phyloP scores from a whole-genome alignment of 2,329 filamentous ascomycete species.

The Aureobasidium namibiae region DNA sequence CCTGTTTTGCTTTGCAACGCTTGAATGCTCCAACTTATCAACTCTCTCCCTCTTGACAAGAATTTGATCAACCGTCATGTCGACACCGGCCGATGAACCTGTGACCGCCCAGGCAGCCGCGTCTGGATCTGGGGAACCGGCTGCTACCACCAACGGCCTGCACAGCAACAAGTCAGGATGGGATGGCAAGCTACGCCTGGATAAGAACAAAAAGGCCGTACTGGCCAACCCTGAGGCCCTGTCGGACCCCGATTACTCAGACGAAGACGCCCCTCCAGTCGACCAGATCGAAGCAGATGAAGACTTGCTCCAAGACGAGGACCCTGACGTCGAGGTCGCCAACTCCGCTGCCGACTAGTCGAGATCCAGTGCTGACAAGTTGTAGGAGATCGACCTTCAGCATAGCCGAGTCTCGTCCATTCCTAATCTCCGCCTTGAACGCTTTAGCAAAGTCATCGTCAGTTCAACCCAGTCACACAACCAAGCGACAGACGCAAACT shows the following conservation, averaged over 20 bases:
- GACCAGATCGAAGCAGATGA: slow-evolving; percentile 77
- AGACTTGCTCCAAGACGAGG: slow-evolving; percentile 54
- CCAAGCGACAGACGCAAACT: neutral
- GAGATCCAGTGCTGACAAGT: slow-evolving; percentile 22
- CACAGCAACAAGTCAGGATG: slow-evolving; percentile 46
- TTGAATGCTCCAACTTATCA: neutral
- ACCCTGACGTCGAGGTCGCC: slow-evolving; percentile 44
- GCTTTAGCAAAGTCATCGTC: slow-evolving; percentile 55
- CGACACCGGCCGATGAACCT: neutral
- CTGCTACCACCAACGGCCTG: neutral
- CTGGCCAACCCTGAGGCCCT: slow-evolving; percentile 73
- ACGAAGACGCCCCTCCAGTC: slow-evolving; percentile 56
- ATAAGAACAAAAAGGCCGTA: slow-evolving; percentile 59
- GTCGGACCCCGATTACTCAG: slow-evolving; percentile 79
- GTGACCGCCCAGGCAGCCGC: neutral
- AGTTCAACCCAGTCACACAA: neutral
- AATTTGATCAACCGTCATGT: neutral
- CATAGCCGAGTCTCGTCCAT: slow-evolving; percentile 79
- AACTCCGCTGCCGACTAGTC: slow-evolving; percentile 39
- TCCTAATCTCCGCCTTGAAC: slow-evolving; percentile 66
- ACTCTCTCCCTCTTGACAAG: neutral
- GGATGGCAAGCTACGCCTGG: slow-evolving; percentile 75
- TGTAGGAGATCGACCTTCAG: slow-evolving; percentile 76
- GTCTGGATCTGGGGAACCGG: neutral
- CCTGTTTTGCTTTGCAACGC: neutral